phyloP scores from a whole-genome alignment of 768 basidiomycete genomes.

The Lentinus brumalis region DNA sequence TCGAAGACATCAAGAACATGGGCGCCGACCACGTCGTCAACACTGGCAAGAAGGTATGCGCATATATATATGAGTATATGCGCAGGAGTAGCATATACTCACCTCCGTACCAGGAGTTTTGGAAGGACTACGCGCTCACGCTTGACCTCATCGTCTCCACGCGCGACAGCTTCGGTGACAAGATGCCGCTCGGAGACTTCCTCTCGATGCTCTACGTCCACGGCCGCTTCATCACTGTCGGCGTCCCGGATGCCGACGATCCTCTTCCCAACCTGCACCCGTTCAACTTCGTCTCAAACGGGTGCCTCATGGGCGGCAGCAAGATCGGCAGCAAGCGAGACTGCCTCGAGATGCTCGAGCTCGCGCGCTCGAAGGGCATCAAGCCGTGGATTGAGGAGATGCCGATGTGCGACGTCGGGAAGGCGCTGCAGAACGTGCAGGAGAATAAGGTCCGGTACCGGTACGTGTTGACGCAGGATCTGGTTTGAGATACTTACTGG shows the following conservation, averaged over 20 bases:
- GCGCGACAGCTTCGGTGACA: constrained; percentile 25
- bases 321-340: constrained; percentile 62
- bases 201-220: constrained; percentile 51
- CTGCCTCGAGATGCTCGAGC: constrained; percentile 57
- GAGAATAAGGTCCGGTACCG: constrained; percentile 55
- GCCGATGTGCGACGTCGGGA: constrained; percentile 48
- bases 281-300: constrained; percentile 36
- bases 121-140: constrained; percentile 37
- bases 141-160: constrained; percentile 52
- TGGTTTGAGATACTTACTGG: background rate
- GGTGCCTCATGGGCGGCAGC: constrained; percentile 27
- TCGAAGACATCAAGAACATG: constrained; percentile 56
- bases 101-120: constrained; percentile 38
- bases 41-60: constrained; percentile 43
- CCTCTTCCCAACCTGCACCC: constrained; percentile 30
- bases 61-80: constrained; percentile 14
- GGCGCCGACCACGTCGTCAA: constrained; percentile 57
- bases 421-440: constrained; percentile 51
- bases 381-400: constrained; percentile 46
- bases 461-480: constrained; percentile 45
- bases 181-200: constrained; percentile 31
- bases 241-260: constrained; percentile 52
- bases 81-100: constrained; percentile 41
- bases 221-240: constrained; percentile 57
- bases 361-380: constrained; percentile 56